Conservation (phyloP, 306 rosid species). For the Pachyrhizus erosus region DNA sequence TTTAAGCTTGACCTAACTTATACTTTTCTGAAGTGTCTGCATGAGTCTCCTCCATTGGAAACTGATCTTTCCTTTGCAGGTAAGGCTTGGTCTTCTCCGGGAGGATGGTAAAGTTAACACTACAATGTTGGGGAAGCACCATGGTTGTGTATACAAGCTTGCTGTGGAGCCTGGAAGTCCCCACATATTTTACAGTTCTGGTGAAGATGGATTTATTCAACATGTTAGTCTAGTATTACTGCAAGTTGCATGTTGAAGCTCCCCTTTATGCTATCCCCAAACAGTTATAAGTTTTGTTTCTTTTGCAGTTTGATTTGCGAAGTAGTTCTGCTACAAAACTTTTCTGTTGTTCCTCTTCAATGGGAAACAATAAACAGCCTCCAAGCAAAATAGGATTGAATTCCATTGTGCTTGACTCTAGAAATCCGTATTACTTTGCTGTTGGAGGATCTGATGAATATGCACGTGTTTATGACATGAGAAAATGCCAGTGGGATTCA, state of each 20-base stretch:
- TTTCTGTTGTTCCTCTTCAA: slow-evolving; percentile 52
- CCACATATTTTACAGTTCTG: slow-evolving; percentile 63
- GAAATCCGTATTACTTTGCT: slow-evolving; percentile 63
- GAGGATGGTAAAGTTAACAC: slow-evolving; percentile 60
- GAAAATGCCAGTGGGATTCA: slow-evolving; percentile 45
- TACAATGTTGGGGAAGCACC: slow-evolving; percentile 59
- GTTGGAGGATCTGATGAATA: slow-evolving; percentile 63
- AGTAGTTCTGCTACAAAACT: slow-evolving; percentile 57
- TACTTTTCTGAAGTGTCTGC: slow-evolving; percentile 24
- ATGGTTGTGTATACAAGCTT: slow-evolving; percentile 62
- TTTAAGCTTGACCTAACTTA: not conserved
- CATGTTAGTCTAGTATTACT: slow-evolving; percentile 60
- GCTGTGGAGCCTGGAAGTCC: slow-evolving; percentile 78
- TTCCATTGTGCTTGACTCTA: slow-evolving; percentile 64
- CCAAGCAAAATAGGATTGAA: slow-evolving; percentile 49
- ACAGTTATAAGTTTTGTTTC: slow-evolving; percentile 51
- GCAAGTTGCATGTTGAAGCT: slow-evolving; percentile 39
- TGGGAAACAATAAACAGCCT: slow-evolving; percentile 46
- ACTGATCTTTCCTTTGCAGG: slow-evolving; percentile 44
- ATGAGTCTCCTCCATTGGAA: slow-evolving; percentile 27
- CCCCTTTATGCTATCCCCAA: slow-evolving; percentile 41
- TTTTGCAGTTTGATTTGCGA: slow-evolving; percentile 73
- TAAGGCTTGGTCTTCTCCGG: slow-evolving; percentile 60
- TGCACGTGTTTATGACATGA: slow-evolving; percentile 66
- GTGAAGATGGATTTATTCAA: slow-evolving; percentile 69